A percentile compares a stretch with the other conserved stretches of the same genome.
Evolutionary conservation across 208 protist species (phyloP).

Genomic region (Phytomonas francai): DNA sequence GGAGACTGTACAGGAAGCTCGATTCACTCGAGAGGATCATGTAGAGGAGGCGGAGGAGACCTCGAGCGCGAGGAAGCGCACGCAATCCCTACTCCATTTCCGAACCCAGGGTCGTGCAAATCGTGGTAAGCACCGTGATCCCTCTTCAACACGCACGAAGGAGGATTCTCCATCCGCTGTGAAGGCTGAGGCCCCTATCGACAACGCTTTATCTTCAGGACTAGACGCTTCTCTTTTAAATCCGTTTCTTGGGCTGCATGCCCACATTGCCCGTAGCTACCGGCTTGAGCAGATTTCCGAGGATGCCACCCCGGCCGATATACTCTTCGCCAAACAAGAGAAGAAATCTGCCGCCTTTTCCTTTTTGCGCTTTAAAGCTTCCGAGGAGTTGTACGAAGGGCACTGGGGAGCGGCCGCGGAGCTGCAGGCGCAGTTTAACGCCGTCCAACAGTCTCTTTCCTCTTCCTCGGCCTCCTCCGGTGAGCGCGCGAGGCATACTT

Average conservation of each 20-base stretch:
- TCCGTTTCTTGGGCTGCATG: slow-evolving; percentile 60
- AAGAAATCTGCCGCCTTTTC: slow-evolving; percentile 58
- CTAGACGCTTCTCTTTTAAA: slow-evolving; percentile 23
- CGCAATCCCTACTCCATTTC: too few relatives aligned
- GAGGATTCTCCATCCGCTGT: slow-evolving; percentile 3
- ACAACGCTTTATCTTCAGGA: not conserved
- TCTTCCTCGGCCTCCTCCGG: not conserved
- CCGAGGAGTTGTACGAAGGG: slow-evolving; percentile 22
- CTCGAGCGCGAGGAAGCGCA: too few relatives aligned
- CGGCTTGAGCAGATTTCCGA: slow-evolving; percentile 57
- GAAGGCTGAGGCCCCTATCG: not conserved
- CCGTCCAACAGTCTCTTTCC: not conserved
- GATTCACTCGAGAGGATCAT: not conserved
- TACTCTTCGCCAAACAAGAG: slow-evolving; percentile 54
- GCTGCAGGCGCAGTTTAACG: slow-evolving; percentile 8
- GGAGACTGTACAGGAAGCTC: too few relatives aligned
- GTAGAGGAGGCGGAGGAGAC: not conserved
- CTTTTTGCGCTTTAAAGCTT: slow-evolving; percentile 40
- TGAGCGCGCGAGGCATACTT: slow-evolving; percentile 17
- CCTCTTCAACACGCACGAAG: slow-evolving; percentile 8
- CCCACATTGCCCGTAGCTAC: slow-evolving; percentile 52
- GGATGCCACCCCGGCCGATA: slow-evolving; percentile 22
- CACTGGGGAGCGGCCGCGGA: slow-evolving; percentile 23
- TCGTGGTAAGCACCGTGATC: not conserved
- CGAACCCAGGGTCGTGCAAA: not conserved